These are phyloP conservation scores for Parasitella parasitica DNA, from an alignment of 371 early-diverging fungal genomes.

Conservation along the genomic window DNA sequence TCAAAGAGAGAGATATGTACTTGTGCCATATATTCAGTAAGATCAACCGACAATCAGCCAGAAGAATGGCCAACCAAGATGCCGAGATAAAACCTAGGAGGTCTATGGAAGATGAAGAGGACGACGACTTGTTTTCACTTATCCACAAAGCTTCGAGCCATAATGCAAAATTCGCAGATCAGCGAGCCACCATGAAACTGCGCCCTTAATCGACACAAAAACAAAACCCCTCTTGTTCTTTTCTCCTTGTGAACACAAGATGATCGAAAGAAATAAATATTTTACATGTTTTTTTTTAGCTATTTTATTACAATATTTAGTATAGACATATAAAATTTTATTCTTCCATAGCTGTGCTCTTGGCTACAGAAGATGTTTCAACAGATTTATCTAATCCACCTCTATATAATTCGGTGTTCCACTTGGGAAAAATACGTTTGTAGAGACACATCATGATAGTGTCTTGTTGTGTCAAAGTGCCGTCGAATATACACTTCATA, in stretches of 20 bases:
- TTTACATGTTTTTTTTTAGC: background rate
- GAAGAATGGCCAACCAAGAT: conserved; percentile 9
- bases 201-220: too few species aligned
- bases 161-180: background rate
- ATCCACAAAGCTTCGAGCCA: background rate
- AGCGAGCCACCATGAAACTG: background rate
- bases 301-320: conserved; percentile 5
- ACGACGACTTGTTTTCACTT: background rate
- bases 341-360: conserved; percentile 17
- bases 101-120: background rate
- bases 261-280: background rate
- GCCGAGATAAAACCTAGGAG: conserved; percentile 2
- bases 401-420: conserved; percentile 59
- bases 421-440: conserved; percentile 95
- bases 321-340: background rate
- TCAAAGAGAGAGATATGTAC: conserved; percentile 2
- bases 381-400: conserved; percentile 20
- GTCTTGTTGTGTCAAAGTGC: conserved; percentile 89
- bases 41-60: conserved; percentile 1
- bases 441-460: conserved; percentile 93
- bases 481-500: conserved; percentile 95
- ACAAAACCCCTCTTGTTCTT: background rate
- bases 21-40: conserved; percentile 5
- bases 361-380: conserved; percentile 11
- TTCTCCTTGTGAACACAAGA: background rate